Evolutionary conservation across 768 basidiomycete genomes (phyloP).

Genomic region (Podaxis sp.): DNA sequence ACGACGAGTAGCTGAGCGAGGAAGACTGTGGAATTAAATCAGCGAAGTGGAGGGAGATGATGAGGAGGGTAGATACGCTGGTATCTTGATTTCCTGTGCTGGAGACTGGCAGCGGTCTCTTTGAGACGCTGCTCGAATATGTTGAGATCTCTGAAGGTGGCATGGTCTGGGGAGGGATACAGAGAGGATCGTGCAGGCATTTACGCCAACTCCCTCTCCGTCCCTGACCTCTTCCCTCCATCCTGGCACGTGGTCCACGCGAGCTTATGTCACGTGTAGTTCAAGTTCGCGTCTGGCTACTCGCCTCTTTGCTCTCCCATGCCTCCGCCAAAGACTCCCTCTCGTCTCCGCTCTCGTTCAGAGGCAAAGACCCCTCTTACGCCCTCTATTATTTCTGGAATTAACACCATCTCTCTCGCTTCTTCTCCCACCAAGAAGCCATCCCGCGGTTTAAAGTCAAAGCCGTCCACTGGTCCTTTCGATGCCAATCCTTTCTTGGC

Average conservation of each 20-base stretch:
- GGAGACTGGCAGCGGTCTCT: slow-evolving; percentile 80
- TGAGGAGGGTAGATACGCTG: slow-evolving; percentile 51
- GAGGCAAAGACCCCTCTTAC: slow-evolving; percentile 49
- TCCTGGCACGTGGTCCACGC: background rate
- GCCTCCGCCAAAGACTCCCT: slow-evolving; percentile 42
- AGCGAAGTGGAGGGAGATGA: slow-evolving; percentile 16
- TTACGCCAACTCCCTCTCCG: background rate
- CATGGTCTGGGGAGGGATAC: slow-evolving; percentile 38
- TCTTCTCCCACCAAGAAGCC: slow-evolving; percentile 25
- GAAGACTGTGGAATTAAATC: slow-evolving; percentile 51
- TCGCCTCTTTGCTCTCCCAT: background rate
- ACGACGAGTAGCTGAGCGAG: slow-evolving; percentile 62
- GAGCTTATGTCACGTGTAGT: slow-evolving; percentile 1
- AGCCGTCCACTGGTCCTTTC: background rate
- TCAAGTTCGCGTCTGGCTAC: background rate
- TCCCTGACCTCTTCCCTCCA: too few species aligned
- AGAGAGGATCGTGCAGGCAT: background rate
- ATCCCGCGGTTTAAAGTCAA: slow-evolving; percentile 14
- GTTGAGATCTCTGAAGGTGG: slow-evolving; percentile 84
- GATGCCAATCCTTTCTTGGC: slow-evolving; percentile 2
- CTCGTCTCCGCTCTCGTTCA: slow-evolving; percentile 41
- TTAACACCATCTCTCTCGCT: slow-evolving; percentile 39
- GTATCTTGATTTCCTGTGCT: slow-evolving; percentile 76
- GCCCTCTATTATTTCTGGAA: slow-evolving; percentile 36
- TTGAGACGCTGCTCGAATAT: slow-evolving; percentile 97